Evolutionary conservation across 169 alveolate genomes (phyloP).

Genomic region (Plasmodium fragile): DNA sequence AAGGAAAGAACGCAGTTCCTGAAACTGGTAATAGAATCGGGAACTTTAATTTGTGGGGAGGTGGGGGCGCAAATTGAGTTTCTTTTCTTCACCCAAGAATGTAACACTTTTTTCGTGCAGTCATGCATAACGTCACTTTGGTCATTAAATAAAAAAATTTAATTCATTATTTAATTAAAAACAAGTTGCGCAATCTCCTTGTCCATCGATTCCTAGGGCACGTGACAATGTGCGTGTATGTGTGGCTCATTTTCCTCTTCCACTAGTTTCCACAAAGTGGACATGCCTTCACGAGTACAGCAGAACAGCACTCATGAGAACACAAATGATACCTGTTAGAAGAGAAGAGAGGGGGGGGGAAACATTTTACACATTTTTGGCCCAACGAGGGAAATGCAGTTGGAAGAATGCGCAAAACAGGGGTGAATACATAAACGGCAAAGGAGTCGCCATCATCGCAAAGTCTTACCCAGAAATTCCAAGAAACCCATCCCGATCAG

Average conservation of each 20-base stretch:
- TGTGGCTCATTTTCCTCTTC: neutral
- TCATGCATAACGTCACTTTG: neutral
- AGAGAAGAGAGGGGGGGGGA: neutral
- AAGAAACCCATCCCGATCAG: slow-evolving; percentile 94
- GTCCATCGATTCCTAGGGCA: neutral
- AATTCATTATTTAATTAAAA: neutral
- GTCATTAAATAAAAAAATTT: neutral
- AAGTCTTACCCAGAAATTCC: slow-evolving; percentile 87
- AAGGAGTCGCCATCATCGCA: neutral
- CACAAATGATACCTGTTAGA: slow-evolving; percentile 84
- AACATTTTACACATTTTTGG: neutral
- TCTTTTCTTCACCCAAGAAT: neutral
- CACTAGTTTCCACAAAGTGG: slow-evolving; percentile 16
- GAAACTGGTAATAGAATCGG: neutral
- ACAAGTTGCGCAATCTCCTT: neutral
- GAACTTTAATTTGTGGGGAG: neutral
- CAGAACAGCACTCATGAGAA: slow-evolving; percentile 91
- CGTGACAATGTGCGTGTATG: neutral
- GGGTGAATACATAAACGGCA: neutral
- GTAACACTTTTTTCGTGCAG: neutral
- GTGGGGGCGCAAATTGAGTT: neutral
- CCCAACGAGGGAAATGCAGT: neutral
- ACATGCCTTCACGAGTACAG: slow-evolving; percentile 84
- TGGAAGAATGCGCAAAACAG: neutral
- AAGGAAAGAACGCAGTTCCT: slow-evolving; percentile 2